Evolutionary conservation across 2,329 filamentous ascomycete species (phyloP).

Genomic region (Venturia pyrina): DNA sequence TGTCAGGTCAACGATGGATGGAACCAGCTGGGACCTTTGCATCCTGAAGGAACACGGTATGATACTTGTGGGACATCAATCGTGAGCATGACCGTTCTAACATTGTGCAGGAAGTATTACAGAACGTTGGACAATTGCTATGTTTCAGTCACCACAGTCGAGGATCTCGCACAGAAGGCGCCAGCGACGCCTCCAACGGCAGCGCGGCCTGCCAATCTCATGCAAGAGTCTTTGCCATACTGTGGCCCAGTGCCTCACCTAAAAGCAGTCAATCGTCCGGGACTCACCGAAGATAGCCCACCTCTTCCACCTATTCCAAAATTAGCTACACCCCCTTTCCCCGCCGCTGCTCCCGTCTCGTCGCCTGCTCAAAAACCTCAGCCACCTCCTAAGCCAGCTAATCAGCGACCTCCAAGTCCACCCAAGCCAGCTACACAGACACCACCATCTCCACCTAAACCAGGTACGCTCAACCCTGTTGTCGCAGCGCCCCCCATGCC

Average conservation of each 20-base stretch:
- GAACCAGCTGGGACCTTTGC: conserved; percentile 7
- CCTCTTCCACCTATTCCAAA: neutral
- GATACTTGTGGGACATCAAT: neutral
- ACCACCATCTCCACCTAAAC: neutral
- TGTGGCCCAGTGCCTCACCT: conserved; percentile 4
- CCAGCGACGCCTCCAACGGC: neutral
- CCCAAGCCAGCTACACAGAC: neutral
- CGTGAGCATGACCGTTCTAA: neutral
- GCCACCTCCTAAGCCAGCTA: neutral
- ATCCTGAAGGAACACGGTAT: conserved; percentile 8
- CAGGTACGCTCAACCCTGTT: neutral
- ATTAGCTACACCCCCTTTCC: neutral
- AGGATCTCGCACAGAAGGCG: neutral
- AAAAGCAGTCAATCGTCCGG: neutral
- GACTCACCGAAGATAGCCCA: neutral
- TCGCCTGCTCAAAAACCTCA: neutral
- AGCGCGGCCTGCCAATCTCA: neutral
- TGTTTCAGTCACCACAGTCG: conserved; percentile 5
- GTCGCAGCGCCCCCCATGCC: neutral
- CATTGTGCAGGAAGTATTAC: conserved; percentile 3
- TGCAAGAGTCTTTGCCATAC: neutral
- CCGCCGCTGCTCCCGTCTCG: neutral
- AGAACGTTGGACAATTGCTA: conserved; percentile 9
- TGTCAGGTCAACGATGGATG: conserved; percentile 8
- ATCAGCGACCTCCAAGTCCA: neutral